Conservation (phyloP, 768 basidiomycete genomes). For the Pulveroboletus sp. region DNA sequence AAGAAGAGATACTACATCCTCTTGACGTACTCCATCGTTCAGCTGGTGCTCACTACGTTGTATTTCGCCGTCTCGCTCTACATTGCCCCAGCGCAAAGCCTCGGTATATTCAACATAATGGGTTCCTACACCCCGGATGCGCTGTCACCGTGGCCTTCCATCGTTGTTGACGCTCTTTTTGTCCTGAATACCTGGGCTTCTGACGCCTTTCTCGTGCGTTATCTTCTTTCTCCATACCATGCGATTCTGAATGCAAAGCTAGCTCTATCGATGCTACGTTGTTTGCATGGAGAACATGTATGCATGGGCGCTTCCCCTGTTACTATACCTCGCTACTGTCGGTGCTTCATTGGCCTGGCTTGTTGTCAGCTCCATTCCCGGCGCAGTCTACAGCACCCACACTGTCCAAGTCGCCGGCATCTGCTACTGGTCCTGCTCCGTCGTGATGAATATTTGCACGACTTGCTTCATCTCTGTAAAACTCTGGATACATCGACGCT, state of each 20-base stretch:
- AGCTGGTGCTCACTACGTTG: constrained; percentile 17
- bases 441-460: constrained; percentile 12
- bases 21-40: constrained; percentile 6
- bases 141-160: constrained; percentile 15
- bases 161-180: constrained; percentile 10
- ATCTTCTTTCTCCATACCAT: background rate
- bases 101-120: constrained; percentile 8
- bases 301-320: background rate
- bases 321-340: constrained; percentile 18
- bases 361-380: constrained; percentile 10
- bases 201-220: constrained; percentile 22
- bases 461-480: constrained; percentile 15
- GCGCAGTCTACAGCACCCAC: constrained; percentile 15
- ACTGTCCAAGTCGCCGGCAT: constrained; percentile 14
- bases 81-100: constrained; percentile 11
- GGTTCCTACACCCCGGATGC: constrained; percentile 6
- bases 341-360: constrained; percentile 17
- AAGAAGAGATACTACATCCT: constrained; percentile 18
- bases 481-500: constrained; percentile 18
- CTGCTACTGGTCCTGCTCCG: constrained; percentile 15
- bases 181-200: constrained; percentile 22
- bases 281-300: constrained; percentile 12
- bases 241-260: background rate
- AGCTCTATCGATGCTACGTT: constrained; percentile 24
- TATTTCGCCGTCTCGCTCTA: constrained; percentile 21